Conservation (phyloP, 2,329 filamentous ascomycete genomes). For the Botrytis squamosa region DNA sequence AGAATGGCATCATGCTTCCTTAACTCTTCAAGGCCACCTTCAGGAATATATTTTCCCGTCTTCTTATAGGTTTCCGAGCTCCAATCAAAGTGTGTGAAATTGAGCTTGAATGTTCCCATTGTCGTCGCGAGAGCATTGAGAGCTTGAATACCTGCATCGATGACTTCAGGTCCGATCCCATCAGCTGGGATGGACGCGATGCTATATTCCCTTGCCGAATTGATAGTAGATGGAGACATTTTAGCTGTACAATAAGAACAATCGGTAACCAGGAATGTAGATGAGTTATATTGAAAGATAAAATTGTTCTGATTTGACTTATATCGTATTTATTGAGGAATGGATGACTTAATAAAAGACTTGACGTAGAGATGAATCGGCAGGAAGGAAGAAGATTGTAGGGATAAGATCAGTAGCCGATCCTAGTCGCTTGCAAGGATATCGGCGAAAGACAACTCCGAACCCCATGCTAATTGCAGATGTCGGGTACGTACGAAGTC, state of each 20-base stretch:
- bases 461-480: background rate
- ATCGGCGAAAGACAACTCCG: background rate
- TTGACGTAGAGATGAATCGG: background rate
- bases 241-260: background rate
- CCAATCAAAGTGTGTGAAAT: constrained; percentile 62
- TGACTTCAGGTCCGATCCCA: constrained; percentile 64
- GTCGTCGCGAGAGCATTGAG: constrained; percentile 51
- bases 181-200: constrained; percentile 63
- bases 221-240: background rate
- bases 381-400: background rate
- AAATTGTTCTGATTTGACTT: background rate
- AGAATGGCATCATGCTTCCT: constrained; percentile 58
- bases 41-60: constrained; percentile 58
- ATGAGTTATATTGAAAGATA: background rate
- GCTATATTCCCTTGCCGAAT: constrained; percentile 41
- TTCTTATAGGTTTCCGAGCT: constrained; percentile 57
- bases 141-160: constrained; percentile 58
- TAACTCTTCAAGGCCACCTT: constrained; percentile 53
- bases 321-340: background rate
- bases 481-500: background rate
- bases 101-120: constrained; percentile 56
- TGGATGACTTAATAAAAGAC: background rate
- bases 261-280: background rate
- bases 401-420: background rate
- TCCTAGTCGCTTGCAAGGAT: background rate